A percentile compares a stretch with the other conserved stretches of the same genome.
phyloP scores from a whole-genome alignment of 2,329 filamentous ascomycete species.

The Akanthomyces muscarius region DNA sequence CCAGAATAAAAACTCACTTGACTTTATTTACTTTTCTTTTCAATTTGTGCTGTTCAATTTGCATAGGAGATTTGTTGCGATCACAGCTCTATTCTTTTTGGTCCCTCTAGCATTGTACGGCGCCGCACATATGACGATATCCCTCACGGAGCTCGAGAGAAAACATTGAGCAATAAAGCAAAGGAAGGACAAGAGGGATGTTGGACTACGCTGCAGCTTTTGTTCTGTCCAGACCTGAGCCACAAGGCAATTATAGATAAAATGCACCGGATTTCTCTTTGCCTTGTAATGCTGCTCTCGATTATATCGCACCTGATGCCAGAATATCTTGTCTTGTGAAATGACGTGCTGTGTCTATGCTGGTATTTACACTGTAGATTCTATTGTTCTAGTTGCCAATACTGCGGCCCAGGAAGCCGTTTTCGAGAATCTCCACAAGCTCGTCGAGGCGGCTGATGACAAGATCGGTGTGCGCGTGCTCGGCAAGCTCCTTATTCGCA shows the following conservation, averaged over 20 bases:
- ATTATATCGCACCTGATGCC: background rate
- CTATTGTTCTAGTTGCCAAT: constrained; percentile 17
- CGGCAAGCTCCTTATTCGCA: constrained; percentile 66
- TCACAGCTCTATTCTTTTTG: constrained; percentile 10
- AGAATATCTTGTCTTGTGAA: background rate
- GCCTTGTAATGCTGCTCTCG: background rate
- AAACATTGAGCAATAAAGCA: background rate
- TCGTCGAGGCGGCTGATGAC: constrained; percentile 71
- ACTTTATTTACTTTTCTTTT: background rate
- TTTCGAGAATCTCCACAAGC: constrained; percentile 68
- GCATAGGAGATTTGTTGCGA: constrained; percentile 10
- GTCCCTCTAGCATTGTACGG: constrained; percentile 16
- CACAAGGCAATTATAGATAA: constrained; percentile 16
- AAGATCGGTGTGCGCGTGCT: constrained; percentile 73
- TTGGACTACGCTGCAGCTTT: background rate
- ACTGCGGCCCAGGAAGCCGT: constrained; percentile 61
- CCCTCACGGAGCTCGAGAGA: constrained; percentile 9
- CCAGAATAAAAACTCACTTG: background rate
- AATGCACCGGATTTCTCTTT: background rate
- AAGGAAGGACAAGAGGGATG: background rate
- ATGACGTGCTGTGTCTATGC: background rate
- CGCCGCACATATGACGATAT: constrained; percentile 17
- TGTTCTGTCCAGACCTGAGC: constrained; percentile 11
- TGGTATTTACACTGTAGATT: background rate
- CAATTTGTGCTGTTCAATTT: background rate